Evolutionary conservation across 345 rosid genomes (phyloP).

Genomic region (Angophora floribunda): DNA sequence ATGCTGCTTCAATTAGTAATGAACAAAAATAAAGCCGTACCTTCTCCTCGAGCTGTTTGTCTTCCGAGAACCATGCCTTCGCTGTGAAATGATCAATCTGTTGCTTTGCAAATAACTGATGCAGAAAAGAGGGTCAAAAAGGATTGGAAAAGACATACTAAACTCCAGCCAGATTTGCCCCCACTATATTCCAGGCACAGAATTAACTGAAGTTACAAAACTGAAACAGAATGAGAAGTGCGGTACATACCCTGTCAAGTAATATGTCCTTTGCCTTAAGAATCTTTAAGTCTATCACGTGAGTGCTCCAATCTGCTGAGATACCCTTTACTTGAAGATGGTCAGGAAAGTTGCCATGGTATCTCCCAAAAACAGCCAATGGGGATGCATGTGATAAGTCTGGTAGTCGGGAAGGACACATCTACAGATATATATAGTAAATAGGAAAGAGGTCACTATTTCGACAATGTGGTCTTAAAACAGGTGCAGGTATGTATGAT

Average conservation of each 20-base stretch:
- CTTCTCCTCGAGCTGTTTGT: constrained; percentile 64
- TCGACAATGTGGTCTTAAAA: background rate
- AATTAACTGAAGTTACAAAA: background rate
- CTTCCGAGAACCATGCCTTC: constrained; percentile 77
- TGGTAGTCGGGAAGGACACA: constrained; percentile 46
- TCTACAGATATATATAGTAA: constrained; percentile 15
- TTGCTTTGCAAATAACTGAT: constrained; percentile 61
- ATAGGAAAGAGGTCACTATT: background rate
- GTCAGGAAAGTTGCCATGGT: constrained; percentile 51
- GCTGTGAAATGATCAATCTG: constrained; percentile 75
- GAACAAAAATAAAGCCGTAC: constrained; percentile 16
- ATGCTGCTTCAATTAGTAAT: background rate
- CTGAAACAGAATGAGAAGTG: background rate
- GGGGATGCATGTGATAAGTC: constrained; percentile 60
- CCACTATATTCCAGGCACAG: background rate
- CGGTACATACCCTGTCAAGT: constrained; percentile 40
- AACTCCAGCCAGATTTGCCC: background rate
- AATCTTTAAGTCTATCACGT: constrained; percentile 42
- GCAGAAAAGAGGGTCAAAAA: background rate
- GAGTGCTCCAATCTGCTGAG: constrained; percentile 44
- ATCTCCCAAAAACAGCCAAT: constrained; percentile 56
- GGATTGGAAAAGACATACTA: background rate
- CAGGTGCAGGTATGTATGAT: background rate
- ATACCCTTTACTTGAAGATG: constrained; percentile 39
- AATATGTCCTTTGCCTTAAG: constrained; percentile 44